phyloP scores from a whole-genome alignment of 2,329 filamentous ascomycete species.

The Ophiostoma perfectum region DNA sequence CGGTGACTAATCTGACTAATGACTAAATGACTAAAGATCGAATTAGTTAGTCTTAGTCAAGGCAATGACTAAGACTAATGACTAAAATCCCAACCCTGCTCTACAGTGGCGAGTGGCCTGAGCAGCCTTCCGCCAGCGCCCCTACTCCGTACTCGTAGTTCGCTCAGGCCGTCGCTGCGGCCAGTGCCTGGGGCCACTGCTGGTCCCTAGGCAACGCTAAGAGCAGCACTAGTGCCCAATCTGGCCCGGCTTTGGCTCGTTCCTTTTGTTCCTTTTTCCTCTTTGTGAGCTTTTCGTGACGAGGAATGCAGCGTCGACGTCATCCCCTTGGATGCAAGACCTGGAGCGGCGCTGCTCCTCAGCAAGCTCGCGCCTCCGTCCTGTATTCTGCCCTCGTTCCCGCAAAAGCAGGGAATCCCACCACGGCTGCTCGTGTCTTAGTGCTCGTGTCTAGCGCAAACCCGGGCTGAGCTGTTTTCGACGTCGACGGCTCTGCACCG shows the following conservation, averaged over 20 bases:
- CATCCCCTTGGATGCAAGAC: not conserved
- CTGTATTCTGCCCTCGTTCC: not conserved
- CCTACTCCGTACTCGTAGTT: not conserved
- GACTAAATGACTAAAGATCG: no score
- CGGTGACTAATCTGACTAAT: no score
- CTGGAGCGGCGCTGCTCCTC: no score
- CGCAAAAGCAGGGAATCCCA: not conserved
- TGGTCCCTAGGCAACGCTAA: constrained; percentile 13
- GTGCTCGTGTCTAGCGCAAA: not conserved
- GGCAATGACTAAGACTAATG: no score
- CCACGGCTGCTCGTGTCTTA: not conserved
- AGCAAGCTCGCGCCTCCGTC: not conserved
- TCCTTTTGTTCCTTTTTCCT: not conserved
- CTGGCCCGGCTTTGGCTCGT: constrained; percentile 17
- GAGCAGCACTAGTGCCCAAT: constrained; percentile 21
- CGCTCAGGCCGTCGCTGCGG: not conserved
- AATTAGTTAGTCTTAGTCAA: no score
- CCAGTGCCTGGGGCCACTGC: no score
- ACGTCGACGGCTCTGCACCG: constrained; percentile 11
- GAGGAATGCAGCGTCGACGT: constrained; percentile 14
- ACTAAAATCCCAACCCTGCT: no score
- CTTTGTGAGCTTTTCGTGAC: constrained; percentile 9
- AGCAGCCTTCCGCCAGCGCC: no score
- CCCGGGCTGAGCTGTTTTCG: constrained; percentile 12
- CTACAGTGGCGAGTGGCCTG: no score